Evolutionary conservation across 2,329 filamentous ascomycete genomes (phyloP), one percentile per base, ranked within the genome.

Genomic region (Aspergillus persii): DNA sequence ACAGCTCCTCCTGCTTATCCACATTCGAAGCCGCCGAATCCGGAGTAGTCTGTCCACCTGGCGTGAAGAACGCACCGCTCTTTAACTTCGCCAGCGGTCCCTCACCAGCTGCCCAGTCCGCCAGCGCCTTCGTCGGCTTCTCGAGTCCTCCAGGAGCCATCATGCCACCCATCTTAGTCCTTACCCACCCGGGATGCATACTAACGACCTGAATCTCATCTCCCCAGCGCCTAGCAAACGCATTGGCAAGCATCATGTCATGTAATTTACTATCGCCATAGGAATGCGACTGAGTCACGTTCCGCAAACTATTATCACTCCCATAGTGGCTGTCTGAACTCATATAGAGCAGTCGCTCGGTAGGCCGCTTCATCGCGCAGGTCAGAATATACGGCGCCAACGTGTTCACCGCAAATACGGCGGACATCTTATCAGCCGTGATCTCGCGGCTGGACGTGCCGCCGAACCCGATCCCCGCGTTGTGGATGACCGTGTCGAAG

Each of bases 201-300:
- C 78, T 74, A 48, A 81, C 81, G 36, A 78, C 79, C 62, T 79
- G 71, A 0, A 83, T 77, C 7, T 76, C 67, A 2, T 73, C 67
- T 69, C 79, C 81, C 71, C 72, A 74, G 7, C 76, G 71, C 11
- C 80, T 72, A 0, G 83, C 78, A 59, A 86, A 82, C 2, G 80
- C 82, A 57, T 82, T 83, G 1, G 83, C 81, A 12, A 87, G 74
- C 70, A 87, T 76, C 33, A 83, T 72, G 60, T 83, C 79, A 61
- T 86, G 83, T 33, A 87, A 66, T 69, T 87, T 87, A 59, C 76
- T 82, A 61, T 85, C 82, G 57, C 74, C 75, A 62, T 86, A 87
- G 0, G 79, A 81, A 69, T 81, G 54, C 18, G 63, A 62, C 59
- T 69, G 63, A 71, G 72, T 58, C 65, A 58, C 61, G 52, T 69